Percentiles rank a stretch among this genome's conserved stretches.
phyloP scores from a whole-genome alignment of 495 filamentous ascomycete genomes.

The Penicillium simplicissimum region DNA sequence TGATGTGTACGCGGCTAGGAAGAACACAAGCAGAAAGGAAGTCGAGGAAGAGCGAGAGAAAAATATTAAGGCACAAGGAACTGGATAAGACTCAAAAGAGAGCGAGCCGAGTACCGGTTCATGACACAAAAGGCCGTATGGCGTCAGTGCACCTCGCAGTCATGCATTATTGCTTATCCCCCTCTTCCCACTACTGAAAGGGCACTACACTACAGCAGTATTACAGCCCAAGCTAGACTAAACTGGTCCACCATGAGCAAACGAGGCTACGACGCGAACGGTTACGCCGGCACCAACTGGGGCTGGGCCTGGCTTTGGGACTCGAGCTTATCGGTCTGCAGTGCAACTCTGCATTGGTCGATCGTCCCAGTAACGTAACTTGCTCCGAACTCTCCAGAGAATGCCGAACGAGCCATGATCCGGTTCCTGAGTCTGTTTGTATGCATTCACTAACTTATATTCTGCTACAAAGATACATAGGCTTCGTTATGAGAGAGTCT shows the following conservation, averaged over 20 bases:
- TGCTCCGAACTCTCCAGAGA: not conserved
- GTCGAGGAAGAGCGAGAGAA: not conserved
- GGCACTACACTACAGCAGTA: too few species aligned
- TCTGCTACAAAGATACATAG: not conserved
- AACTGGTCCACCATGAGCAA: conserved; percentile 1
- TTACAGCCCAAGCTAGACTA: not conserved
- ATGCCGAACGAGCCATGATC: not conserved
- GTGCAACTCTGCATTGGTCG: not conserved
- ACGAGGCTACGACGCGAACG: conserved; percentile 19
- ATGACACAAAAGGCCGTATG: conserved; percentile 8
- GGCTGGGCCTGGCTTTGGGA: not conserved
- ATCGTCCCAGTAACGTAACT: conserved; percentile 3
- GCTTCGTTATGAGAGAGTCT: not conserved
- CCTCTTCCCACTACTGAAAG: too few species aligned
- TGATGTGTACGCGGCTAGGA: not conserved
- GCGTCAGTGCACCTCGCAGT: conserved; percentile 19
- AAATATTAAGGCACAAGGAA: not conserved
- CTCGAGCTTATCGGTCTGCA: conserved; percentile 6
- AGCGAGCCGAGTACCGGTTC: not conserved
- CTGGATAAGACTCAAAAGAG: not conserved
- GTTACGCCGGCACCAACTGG: conserved; percentile 19
- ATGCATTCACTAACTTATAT: not conserved
- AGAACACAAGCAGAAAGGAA: conserved; percentile 4
- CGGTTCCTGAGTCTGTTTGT: not conserved
- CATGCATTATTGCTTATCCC: conserved; percentile 11